Evolutionary conservation across 768 basidiomycete species (phyloP), one percentile per base, ranked within the genome.

Genomic region (Neoboletus magnificus): DNA sequence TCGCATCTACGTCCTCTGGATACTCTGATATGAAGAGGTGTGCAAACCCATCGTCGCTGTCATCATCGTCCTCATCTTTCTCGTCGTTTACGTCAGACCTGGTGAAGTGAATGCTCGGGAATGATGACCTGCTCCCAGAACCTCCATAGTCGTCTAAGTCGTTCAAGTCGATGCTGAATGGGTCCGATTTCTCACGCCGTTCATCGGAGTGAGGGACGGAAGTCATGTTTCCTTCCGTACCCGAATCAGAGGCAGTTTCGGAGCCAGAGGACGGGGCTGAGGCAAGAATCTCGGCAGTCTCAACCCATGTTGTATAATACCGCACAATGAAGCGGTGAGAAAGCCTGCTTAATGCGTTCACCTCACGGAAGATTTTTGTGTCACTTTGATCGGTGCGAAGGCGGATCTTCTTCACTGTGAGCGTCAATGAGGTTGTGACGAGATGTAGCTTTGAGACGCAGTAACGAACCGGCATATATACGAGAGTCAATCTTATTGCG

Each of bases 271-370:
- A 81, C 15, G 64, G 62, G 15, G 75, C 73, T n/a, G 75, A 71
- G 11, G 82, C 80, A 1, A 73, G 66, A 2, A 76, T 71, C 54
- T 88, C 87, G 11, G 78, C 74, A 0, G 79, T 82, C 66, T 93
- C 91, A n/a, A 93, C 80, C 92, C 91, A 93, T 5, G 90, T 91
- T 3, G 91, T 92, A 69, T 85, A 93, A 69, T 95, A 97, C 40
- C 93, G 83, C 20, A 97, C 95, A 62, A 98, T 89, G 72, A 87
- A 91, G 9, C 88, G 86, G 68, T 98, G 94, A 39, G 86, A 89
- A 29, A 98, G 81, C 32, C 86, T 78, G 63, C 89, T 91, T n/a
- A 97, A 75, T 0, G 90, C 90, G 56, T 89, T 90, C 45, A 96
- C 92, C 71, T 97, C 93, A 5, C 95, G 81, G 67, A 92, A 91